A percentile compares a stretch with the other conserved stretches of the same genome.
phyloP scores from a whole-genome alignment of 2,329 filamentous ascomycete genomes.

The Calonectria leucothoes region DNA sequence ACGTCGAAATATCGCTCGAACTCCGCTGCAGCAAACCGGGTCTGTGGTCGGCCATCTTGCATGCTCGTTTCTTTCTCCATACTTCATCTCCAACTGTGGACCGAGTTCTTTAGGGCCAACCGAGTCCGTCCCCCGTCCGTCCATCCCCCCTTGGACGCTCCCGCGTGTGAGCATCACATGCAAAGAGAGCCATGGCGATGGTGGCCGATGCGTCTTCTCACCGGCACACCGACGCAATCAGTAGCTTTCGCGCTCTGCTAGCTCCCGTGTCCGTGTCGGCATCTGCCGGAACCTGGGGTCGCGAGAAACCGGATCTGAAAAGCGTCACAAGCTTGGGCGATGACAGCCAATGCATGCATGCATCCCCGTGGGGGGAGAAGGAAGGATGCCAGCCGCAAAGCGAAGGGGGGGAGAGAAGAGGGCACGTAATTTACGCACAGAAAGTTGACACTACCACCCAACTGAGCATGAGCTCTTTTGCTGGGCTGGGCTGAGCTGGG shows the following conservation, averaged over 20 bases:
- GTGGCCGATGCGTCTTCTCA: background rate
- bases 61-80: slow-evolving; percentile 14
- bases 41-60: slow-evolving; percentile 5
- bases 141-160: background rate
- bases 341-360: slow-evolving; percentile 8
- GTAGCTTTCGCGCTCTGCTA: background rate
- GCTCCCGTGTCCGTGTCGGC: slow-evolving; percentile 9
- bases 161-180: slow-evolving; percentile 24
- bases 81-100: slow-evolving; percentile 12
- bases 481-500: slow-evolving; percentile 15
- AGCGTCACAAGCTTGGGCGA: slow-evolving; percentile 20
- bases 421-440: slow-evolving; percentile 10
- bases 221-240: background rate
- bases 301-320: slow-evolving; percentile 36
- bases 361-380: slow-evolving; percentile 13
- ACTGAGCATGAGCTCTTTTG: background rate
- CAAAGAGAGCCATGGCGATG: background rate
- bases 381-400: background rate
- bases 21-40: background rate
- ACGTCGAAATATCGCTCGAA: slow-evolving; percentile 3
- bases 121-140: slow-evolving; percentile 3
- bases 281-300: slow-evolving; percentile 25
- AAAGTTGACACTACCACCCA: slow-evolving; percentile 5
- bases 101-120: background rate
- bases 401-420: background rate